Base-by-base conservation (phyloP, 2,329 filamentous ascomycete genomes). In the Diaporthe citrichinensis region DNA sequence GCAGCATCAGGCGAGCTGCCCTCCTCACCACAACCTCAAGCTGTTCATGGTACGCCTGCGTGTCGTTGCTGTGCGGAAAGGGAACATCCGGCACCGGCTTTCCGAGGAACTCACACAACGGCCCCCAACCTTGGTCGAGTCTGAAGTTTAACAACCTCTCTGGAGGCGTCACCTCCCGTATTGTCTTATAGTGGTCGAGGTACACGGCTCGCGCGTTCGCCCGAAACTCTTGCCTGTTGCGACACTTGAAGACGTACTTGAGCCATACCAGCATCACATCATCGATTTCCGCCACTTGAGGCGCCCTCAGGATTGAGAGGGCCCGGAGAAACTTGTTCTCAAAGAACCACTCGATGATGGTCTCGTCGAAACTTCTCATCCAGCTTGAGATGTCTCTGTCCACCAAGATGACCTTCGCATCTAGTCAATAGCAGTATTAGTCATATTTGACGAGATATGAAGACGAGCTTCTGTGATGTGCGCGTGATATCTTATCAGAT, bases 381-480 rank as follows among this genome's bases (percentile, higher is more conserved):
- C 23, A 83, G 77, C 71, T 87, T 84, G 39, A 81, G 79, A 15
- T 83, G 79, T 61, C 83, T 85, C 76, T 81, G 15, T 69, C 65
- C 46, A 69, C 80, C 72, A 86, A 82, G 12, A 89, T 82, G 17
- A 89, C 86, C 74, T 86, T 86, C 36, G 88, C 87, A 46, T 88
- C 83, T 0, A 87, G 2, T 41, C 6, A 34, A 15, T 1, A 31
- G 0, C 17, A 55, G 0, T 4, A 23, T 14, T 4, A 44, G n/a
- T 31, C 4, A 69, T 31, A 2, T 28, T 15, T 7, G 4, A 31
- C 46, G 7, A 8, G 1, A 4, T 28, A 31, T 14, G 14, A 0
- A 28, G 28, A 17, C 7, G 1, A n/a, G 31, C 55, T 10, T 3
- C 4, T 58, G 31, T 6, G 55, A n/a, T 9, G 14, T 3, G 25